phyloP scores from a whole-genome alignment of 2,329 filamentous ascomycete species.

The Hypomyces perniciosus region DNA sequence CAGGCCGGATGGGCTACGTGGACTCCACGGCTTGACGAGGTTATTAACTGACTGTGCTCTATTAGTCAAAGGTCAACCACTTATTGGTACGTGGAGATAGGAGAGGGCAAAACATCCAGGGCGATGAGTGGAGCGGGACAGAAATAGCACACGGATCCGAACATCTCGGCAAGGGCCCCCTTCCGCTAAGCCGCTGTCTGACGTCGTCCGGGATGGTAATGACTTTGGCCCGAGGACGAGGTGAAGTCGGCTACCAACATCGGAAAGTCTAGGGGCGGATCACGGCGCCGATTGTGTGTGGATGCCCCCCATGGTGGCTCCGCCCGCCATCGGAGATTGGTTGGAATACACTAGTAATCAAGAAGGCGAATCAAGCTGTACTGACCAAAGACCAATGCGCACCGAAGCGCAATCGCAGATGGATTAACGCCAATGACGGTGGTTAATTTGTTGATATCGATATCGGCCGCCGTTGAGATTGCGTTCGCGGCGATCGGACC shows the following conservation, averaged over 20 bases:
- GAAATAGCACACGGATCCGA: too few species aligned
- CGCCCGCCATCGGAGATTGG: constrained; percentile 15
- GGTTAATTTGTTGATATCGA: background rate
- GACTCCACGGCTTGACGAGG: background rate
- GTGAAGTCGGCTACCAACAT: background rate
- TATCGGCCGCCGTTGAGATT: background rate
- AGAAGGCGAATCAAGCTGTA: background rate
- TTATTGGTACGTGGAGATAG: background rate
- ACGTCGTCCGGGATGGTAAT: too few species aligned
- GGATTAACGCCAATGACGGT: background rate
- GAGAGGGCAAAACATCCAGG: background rate
- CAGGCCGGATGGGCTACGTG: constrained; percentile 1
- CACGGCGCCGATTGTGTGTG: constrained; percentile 1
- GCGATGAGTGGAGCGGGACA: background rate
- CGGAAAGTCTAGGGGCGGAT: constrained; percentile 9
- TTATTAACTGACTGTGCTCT: constrained; percentile 1
- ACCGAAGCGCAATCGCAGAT: constrained; percentile 2
- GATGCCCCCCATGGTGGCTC: constrained; percentile 11
- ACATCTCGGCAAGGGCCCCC: too few species aligned
- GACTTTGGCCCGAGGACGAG: background rate
- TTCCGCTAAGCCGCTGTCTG: too few species aligned
- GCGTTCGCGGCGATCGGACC: background rate
- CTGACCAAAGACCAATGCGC: constrained; percentile 6
- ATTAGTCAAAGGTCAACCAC: constrained; percentile 6
- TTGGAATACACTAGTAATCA: background rate